Percentiles rank a stretch among this genome's conserved stretches.
These are phyloP conservation scores for Botryotinia calthae DNA, from an alignment of 2,329 filamentous ascomycete species.

Conservation along the genomic window DNA sequence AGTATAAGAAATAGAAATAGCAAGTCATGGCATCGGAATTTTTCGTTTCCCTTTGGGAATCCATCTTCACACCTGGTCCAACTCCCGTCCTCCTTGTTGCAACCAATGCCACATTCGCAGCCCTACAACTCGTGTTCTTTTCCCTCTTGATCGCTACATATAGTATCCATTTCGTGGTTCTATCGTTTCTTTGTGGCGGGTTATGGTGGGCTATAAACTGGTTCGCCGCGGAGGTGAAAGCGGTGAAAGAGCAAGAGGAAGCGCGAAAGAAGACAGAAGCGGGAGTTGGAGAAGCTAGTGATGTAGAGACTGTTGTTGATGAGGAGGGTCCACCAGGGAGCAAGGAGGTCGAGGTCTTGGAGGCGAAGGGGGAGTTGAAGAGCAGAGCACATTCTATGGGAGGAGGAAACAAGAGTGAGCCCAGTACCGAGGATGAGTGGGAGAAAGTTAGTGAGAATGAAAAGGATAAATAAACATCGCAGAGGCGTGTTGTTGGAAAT, in stretches of 20 bases:
- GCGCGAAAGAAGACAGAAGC: conserved; percentile 34
- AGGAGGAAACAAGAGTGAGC: conserved; percentile 50
- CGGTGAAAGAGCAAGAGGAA: conserved; percentile 42
- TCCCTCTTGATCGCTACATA: conserved; percentile 75
- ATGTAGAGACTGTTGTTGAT: conserved; percentile 53
- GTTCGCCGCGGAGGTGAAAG: conserved; percentile 71
- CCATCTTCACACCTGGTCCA: conserved; percentile 88
- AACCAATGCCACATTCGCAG: conserved; percentile 85
- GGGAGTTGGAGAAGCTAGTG: conserved; percentile 38
- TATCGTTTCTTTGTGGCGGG: conserved; percentile 75
- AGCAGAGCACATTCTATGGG: conserved; percentile 33
- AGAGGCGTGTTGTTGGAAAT: neutral
- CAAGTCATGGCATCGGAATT: conserved; percentile 41
- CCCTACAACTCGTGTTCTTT: conserved; percentile 76
- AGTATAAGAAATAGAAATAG: neutral
- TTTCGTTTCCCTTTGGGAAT: conserved; percentile 79
- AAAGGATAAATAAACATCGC: conserved; percentile 49
- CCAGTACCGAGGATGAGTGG: conserved; percentile 96
- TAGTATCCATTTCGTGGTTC: conserved; percentile 82
- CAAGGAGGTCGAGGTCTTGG: conserved; percentile 35
- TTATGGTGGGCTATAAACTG: conserved; percentile 97
- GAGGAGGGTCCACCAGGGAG: conserved; percentile 28
- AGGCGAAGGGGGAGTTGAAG: conserved; percentile 33
- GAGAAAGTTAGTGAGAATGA: conserved; percentile 83
- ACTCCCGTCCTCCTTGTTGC: conserved; percentile 85